phyloP scores from a whole-genome alignment of 2,329 filamentous ascomycete genomes.

The Penicillium nordicum region DNA sequence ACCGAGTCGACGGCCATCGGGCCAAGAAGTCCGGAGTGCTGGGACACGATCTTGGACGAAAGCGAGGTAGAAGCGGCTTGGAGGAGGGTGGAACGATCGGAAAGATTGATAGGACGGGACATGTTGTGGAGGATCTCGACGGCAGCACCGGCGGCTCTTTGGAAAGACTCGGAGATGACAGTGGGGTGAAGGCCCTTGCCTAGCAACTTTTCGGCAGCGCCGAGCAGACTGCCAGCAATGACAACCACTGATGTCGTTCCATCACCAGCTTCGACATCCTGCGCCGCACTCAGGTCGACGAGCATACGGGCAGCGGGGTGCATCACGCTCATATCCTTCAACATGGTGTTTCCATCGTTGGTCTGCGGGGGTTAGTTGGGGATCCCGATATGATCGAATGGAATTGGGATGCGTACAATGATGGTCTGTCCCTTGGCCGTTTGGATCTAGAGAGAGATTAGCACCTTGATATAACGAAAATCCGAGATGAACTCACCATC shows the following conservation, averaged over 20 bases:
- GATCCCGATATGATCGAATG: constrained; percentile 4
- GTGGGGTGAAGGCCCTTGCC: constrained; percentile 94
- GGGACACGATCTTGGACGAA: constrained; percentile 97
- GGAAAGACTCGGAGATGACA: constrained; percentile 95
- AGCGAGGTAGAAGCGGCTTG: constrained; percentile 96
- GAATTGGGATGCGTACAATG: constrained; percentile 55
- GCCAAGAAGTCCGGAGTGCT: constrained; percentile 91
- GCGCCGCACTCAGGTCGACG: constrained; percentile 91
- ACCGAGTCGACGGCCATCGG: constrained; percentile 98
- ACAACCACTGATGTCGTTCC: constrained; percentile 98
- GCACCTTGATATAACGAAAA: constrained; percentile 4
- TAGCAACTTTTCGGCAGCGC: constrained; percentile 86
- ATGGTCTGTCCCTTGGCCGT: constrained; percentile 95
- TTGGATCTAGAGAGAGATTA: constrained; percentile 63
- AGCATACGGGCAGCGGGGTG: constrained; percentile 99
- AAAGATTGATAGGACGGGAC: constrained; percentile 87
- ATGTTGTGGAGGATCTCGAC: constrained; percentile 91
- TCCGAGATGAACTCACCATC: constrained; percentile 57
- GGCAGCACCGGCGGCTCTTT: constrained; percentile 83
- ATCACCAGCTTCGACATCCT: constrained; percentile 97
- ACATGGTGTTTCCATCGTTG: constrained; percentile 98
- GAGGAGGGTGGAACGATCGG: constrained; percentile 82
- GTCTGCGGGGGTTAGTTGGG: constrained; percentile 53
- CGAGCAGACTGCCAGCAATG: constrained; percentile 90
- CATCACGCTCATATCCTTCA: constrained; percentile 98